Conservation (phyloP, 495 filamentous ascomycete species). For the Annulohypoxylon bovei region DNA sequence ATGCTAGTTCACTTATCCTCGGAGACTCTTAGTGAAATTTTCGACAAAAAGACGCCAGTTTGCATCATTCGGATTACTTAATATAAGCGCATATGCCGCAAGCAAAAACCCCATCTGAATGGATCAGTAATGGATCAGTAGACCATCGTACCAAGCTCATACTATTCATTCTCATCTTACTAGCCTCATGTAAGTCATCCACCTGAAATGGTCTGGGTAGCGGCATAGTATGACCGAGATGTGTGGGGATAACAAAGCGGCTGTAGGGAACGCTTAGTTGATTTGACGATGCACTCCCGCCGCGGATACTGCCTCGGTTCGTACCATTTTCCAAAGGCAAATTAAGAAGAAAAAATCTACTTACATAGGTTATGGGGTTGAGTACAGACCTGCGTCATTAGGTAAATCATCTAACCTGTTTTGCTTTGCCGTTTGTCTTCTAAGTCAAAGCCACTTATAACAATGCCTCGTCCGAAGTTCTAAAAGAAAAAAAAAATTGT, state of each 20-base stretch:
- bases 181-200: slow-evolving; percentile 47
- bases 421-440: neutral
- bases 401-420: slow-evolving; percentile 17
- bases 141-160: slow-evolving; percentile 43
- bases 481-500: slow-evolving; percentile 23
- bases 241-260: slow-evolving; percentile 39
- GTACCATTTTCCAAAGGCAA: neutral
- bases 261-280: slow-evolving; percentile 27
- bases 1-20: neutral
- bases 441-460: slow-evolving; percentile 28
- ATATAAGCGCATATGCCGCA: slow-evolving; percentile 40
- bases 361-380: neutral
- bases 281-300: slow-evolving; percentile 9
- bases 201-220: slow-evolving; percentile 33
- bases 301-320: slow-evolving; percentile 25
- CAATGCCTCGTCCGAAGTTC: slow-evolving; percentile 34
- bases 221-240: slow-evolving; percentile 44
- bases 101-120: slow-evolving; percentile 29
- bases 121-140: slow-evolving; percentile 41
- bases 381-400: slow-evolving; percentile 13
- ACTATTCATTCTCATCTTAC: slow-evolving; percentile 40
- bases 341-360: slow-evolving; percentile 2
- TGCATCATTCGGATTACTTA: slow-evolving; percentile 29
- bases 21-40: neutral
- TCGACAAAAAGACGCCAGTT: slow-evolving; percentile 10